These are phyloP conservation scores for Ceratobasidium sp. DNA, from an alignment of 1,284 basidiomycete genomes.

Conservation along the genomic window DNA sequence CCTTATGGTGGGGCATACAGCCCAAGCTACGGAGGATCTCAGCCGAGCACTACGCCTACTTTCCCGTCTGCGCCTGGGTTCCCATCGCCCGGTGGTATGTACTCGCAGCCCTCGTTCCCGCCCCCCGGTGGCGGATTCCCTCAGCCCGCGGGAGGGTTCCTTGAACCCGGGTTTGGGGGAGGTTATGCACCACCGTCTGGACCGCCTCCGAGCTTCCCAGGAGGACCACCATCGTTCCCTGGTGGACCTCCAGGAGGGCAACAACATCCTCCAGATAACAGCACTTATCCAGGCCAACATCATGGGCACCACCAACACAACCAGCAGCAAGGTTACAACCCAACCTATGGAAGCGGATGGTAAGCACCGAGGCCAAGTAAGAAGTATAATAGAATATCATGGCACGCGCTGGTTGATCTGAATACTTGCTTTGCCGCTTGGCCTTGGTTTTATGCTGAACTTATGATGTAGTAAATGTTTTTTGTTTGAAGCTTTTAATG, in stretches of 20 bases:
- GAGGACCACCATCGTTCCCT: constrained; percentile 12
- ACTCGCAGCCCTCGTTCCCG: constrained; percentile 18
- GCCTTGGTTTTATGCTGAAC: not conserved
- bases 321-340: constrained; percentile 17
- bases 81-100: constrained; percentile 12
- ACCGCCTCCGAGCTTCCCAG: constrained; percentile 36
- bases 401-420: not conserved
- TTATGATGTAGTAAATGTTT: not conserved
- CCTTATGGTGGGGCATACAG: constrained; percentile 6
- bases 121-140: constrained; percentile 22
- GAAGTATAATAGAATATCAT: not conserved
- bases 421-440: not conserved
- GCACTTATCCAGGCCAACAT: constrained; percentile 35
- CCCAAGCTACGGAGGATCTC: constrained; percentile 14
- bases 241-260: too few relatives aligned
- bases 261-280: constrained; percentile 14
- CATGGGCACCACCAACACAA: constrained; percentile 8
- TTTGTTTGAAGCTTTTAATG: not conserved
- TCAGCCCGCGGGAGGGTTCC: constrained; percentile 21
- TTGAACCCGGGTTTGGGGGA: constrained; percentile 19
- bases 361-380: not conserved
- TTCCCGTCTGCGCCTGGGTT: constrained; percentile 44
- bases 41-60: constrained; percentile 46
- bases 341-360: constrained; percentile 23
- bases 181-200: constrained; percentile 51